Percentiles rank a stretch among this genome's conserved stretches.
Evolutionary conservation across 2,329 filamentous ascomycete species (phyloP).

Genomic region (Alternaria gansuensis): DNA sequence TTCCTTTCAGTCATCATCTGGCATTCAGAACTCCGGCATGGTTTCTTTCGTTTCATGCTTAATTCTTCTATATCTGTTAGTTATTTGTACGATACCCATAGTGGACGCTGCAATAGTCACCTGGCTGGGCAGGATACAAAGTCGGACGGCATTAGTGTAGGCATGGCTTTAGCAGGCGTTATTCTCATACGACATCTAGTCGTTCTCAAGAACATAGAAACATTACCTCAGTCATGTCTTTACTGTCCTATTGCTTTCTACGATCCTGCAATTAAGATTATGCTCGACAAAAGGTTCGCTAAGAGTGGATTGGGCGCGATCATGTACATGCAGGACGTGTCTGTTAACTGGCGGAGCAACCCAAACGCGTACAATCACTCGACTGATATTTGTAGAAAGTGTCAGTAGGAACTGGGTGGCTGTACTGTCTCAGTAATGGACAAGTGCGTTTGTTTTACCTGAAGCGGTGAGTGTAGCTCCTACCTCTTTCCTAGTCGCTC

Average conservation of each 20-base stretch:
- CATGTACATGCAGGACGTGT: neutral
- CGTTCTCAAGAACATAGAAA: slow-evolving; percentile 15
- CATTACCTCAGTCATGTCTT: neutral
- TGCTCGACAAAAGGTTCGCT: neutral
- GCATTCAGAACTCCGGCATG: neutral
- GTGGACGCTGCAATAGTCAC: slow-evolving; percentile 14
- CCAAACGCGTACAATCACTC: neutral
- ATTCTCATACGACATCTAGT: neutral
- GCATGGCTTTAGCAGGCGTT: slow-evolving; percentile 6
- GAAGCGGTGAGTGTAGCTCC: slow-evolving; percentile 8
- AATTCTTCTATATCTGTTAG: slow-evolving; percentile 17
- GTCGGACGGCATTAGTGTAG: slow-evolving; percentile 11
- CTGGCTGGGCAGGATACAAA: slow-evolving; percentile 14
- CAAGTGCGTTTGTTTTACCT: slow-evolving; percentile 8
- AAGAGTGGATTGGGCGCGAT: neutral
- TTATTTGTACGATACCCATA: slow-evolving; percentile 31
- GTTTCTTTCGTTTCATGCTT: slow-evolving; percentile 1
- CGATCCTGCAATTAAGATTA: neutral
- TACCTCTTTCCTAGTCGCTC: neutral
- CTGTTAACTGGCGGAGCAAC: neutral
- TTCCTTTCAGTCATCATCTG: neutral
- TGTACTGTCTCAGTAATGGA: neutral
- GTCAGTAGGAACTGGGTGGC: neutral
- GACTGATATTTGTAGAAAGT: neutral
- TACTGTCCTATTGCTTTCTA: neutral